Evolutionary conservation across 2,329 filamentous ascomycete species (phyloP), one percentile per base, ranked within the genome.

Genomic region (Arthrinium puccinioides): DNA sequence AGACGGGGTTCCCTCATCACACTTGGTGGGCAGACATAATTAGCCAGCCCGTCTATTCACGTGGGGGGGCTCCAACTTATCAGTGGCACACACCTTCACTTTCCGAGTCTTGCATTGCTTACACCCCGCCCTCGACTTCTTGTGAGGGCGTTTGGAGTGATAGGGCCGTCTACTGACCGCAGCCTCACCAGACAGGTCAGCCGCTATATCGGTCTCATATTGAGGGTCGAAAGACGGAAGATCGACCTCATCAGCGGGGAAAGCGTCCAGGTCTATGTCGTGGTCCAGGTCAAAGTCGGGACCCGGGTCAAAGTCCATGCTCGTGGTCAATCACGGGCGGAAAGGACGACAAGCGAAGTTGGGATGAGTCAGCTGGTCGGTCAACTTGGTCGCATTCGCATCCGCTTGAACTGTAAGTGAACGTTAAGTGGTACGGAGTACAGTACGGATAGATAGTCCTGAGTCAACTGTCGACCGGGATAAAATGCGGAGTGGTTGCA

Each of bases 91-190:
- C 43, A 55, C 52, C 50, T 55, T 75, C 37, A 73, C 68, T 53
- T 72, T 74, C 38, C 73, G 66, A 13, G 54, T 52, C 54, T 76
- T 77, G 62, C 73, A 77, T 48, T 68, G 72, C 43, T 57, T 59
- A 47, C 73, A 77, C 6, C 72, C 73, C 3, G 61, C 58, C 21
- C 72, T 60, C 2, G 72, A 74, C 53, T 77, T 77, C 45, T 61
- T 70, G 51, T 77, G 73, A 32, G 72, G 70, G 9, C 71, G 63
- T 51, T 76, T 77, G 34, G 63, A 43, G 38, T 66, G 57, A 36
- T 64, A 70, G 2, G 60, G 60, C 35, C 44, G 55, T 20, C 46
- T 24, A 9, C 24, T 23, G 2, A 39, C 37, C 14, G 36, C 20
- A 20, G 36, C 38, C 28, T 48, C 46, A 13, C 36, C 29, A 30